These are phyloP conservation scores for Plantago coronopus DNA, from an alignment of 305 asterid species.

Conservation along the genomic window DNA sequence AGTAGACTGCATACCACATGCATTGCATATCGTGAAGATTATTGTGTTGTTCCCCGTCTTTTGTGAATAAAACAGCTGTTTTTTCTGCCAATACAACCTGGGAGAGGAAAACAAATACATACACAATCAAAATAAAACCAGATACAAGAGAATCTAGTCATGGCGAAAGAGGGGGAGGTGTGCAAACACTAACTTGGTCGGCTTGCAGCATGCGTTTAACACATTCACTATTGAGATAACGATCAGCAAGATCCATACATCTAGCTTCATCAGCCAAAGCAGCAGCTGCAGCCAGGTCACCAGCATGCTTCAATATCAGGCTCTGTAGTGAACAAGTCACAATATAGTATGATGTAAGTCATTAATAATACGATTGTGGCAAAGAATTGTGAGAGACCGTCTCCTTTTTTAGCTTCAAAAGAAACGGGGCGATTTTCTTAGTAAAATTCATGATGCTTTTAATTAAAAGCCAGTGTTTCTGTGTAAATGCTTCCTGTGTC, in stretches of 20 bases:
- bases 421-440: too few relatives aligned
- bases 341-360: slow-evolving; percentile 17
- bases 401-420: too few relatives aligned
- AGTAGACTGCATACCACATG: slow-evolving; percentile 77
- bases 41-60: slow-evolving; percentile 98
- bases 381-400: too few relatives aligned
- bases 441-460: too few relatives aligned
- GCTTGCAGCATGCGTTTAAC: slow-evolving; percentile 99
- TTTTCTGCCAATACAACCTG: slow-evolving; percentile 91
- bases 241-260: slow-evolving; percentile 99
- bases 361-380: slow-evolving; percentile 12
- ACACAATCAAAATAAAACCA: slow-evolving; percentile 18
- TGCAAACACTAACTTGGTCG: slow-evolving; percentile 62
- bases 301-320: slow-evolving; percentile 94
- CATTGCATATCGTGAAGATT: slow-evolving; percentile 99
- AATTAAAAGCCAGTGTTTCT: too few relatives aligned
- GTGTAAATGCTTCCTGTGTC: too few relatives aligned
- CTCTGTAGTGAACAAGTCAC: slow-evolving; percentile 50
- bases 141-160: slow-evolving; percentile 7
- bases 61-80: slow-evolving; percentile 86
- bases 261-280: slow-evolving; percentile 98
- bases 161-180: slow-evolving; percentile 2
- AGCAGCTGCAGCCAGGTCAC: slow-evolving; percentile 86
- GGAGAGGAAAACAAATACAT: slow-evolving; percentile 24
- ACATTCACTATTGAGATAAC: slow-evolving; percentile 89